Percentiles rank a stretch among this genome's conserved stretches.
Evolutionary conservation across 2,329 filamentous ascomycete genomes (phyloP).

Genomic region (Penicillium sp.): DNA sequence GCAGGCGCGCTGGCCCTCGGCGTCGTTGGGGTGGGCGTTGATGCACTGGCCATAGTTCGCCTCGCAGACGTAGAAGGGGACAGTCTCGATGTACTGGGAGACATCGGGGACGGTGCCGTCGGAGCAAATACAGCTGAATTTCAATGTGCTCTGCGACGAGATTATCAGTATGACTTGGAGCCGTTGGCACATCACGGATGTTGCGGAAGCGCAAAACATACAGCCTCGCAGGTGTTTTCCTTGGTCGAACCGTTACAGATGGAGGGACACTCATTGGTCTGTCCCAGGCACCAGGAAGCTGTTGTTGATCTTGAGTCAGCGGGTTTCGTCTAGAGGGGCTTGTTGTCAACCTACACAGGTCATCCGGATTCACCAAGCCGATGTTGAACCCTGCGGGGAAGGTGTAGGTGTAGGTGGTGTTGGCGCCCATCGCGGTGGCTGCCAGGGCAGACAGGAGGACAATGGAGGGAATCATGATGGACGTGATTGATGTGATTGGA

Average conservation of each 20-base stretch:
- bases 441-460: conserved; percentile 51
- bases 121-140: conserved; percentile 60
- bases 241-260: conserved; percentile 57
- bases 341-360: conserved; percentile 32
- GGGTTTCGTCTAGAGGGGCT: neutral
- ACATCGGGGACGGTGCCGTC: conserved; percentile 60
- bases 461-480: conserved; percentile 53
- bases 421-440: conserved; percentile 41
- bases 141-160: conserved; percentile 42
- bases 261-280: conserved; percentile 61
- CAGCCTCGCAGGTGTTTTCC: conserved; percentile 59
- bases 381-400: conserved; percentile 48
- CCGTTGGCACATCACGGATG: neutral
- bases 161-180: conserved; percentile 4
- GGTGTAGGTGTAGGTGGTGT: conserved; percentile 43
- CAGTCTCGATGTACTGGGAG: conserved; percentile 57
- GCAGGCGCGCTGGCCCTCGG: conserved; percentile 53
- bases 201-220: conserved; percentile 43
- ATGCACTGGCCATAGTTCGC: conserved; percentile 55
- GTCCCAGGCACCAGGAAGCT: conserved; percentile 61
- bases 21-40: conserved; percentile 47
- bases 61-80: conserved; percentile 64
- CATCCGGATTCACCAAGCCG: conserved; percentile 38
- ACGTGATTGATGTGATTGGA: conserved; percentile 1
- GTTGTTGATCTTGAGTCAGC: conserved; percentile 1